These are phyloP conservation scores for Craspedostauros australis DNA, from an alignment of 108 stramenopile species.

Conservation along the genomic window DNA sequence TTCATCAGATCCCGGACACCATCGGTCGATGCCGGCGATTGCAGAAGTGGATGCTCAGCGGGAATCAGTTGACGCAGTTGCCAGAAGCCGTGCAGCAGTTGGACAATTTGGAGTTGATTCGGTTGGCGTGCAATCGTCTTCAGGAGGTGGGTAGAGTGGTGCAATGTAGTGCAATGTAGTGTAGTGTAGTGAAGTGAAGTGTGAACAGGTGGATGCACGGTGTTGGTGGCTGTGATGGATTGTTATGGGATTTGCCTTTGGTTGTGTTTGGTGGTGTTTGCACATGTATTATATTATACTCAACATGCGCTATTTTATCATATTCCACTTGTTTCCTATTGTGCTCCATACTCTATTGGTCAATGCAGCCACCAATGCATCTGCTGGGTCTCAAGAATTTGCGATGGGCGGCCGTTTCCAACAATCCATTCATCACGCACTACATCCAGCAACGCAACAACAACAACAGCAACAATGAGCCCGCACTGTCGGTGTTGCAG, in stretches of 20 bases:
- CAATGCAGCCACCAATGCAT: slow-evolving; percentile 32
- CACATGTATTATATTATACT: too few species aligned
- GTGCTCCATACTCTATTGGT: background rate
- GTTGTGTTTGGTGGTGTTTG: too few species aligned
- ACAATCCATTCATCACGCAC: slow-evolving; percentile 42
- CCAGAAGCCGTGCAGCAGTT: slow-evolving; percentile 34
- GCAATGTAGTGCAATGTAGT: background rate
- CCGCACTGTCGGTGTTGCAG: too few species aligned
- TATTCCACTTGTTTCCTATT: background rate
- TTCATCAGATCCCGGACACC: slow-evolving; percentile 32
- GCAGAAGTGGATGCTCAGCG: slow-evolving; percentile 61
- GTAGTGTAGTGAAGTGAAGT: background rate
- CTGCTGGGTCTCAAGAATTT: slow-evolving; percentile 33
- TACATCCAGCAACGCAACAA: background rate
- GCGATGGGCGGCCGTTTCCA: slow-evolving; percentile 44
- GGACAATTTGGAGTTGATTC: slow-evolving; percentile 43
- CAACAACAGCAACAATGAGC: too few species aligned
- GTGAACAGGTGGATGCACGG: too few species aligned
- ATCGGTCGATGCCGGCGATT: slow-evolving; percentile 47
- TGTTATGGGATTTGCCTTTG: too few species aligned
- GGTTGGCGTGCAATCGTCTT: slow-evolving; percentile 51
- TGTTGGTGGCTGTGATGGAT: too few species aligned
- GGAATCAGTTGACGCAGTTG: slow-evolving; percentile 31
- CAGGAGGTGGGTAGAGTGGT: background rate
- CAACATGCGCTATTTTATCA: too few species aligned